phyloP scores from a whole-genome alignment of 2,329 filamentous ascomycete genomes.

The Zymoseptoria tritici region DNA sequence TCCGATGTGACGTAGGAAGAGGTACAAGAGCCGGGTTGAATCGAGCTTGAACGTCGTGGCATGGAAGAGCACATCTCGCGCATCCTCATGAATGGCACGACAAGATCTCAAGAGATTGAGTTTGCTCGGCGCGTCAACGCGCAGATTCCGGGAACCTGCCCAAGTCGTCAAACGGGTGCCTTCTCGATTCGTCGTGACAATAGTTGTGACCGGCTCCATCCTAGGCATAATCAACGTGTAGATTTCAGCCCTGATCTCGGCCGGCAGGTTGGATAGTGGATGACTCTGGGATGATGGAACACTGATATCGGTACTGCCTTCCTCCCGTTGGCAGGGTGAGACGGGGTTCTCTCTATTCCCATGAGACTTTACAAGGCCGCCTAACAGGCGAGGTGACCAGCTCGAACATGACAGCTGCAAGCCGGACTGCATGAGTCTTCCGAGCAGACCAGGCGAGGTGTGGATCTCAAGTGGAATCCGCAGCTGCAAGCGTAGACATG shows the following conservation, averaged over 20 bases:
- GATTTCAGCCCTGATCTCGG: constrained; percentile 56
- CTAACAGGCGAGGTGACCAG: too few species aligned
- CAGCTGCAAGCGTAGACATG: constrained; percentile 14
- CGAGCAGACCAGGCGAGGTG: not conserved
- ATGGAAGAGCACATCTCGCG: constrained; percentile 39
- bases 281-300: constrained; percentile 9
- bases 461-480: constrained; percentile 6
- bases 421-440: constrained; percentile 10
- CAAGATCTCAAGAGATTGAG: constrained; percentile 38
- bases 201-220: constrained; percentile 17
- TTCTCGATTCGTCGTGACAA: constrained; percentile 20
- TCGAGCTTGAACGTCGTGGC: constrained; percentile 41
- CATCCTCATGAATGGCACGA: constrained; percentile 37
- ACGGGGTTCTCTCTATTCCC: constrained; percentile 8
- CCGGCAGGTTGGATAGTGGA: constrained; percentile 44
- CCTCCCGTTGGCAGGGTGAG: not conserved
- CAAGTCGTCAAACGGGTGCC: constrained; percentile 23
- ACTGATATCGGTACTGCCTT: not conserved
- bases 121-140: constrained; percentile 34
- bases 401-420: not conserved
- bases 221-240: constrained; percentile 35
- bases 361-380: too few species aligned
- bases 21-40: constrained; percentile 39
- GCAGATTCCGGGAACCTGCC: constrained; percentile 15
- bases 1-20: constrained; percentile 31